phyloP scores from a whole-genome alignment of 1,284 basidiomycete species.

The Marasmius sp. region DNA sequence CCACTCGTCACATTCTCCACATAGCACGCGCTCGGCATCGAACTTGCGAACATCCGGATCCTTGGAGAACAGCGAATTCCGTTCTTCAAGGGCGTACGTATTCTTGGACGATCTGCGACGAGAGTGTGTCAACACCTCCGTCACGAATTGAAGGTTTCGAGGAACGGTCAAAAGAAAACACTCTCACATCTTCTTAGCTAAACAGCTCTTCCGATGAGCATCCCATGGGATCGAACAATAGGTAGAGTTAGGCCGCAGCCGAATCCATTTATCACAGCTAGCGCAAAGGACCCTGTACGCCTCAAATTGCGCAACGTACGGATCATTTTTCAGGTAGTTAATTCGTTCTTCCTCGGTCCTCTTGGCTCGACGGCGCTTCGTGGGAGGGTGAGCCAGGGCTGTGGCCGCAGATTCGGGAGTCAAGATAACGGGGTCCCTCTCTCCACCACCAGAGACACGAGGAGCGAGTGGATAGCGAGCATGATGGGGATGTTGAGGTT shows the following conservation, averaged over 20 bases:
- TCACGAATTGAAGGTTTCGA: slow-evolving; percentile 11
- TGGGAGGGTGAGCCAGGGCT: slow-evolving; percentile 41
- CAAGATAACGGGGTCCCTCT: slow-evolving; percentile 35
- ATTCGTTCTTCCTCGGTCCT: slow-evolving; percentile 78
- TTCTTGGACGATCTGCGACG: slow-evolving; percentile 46
- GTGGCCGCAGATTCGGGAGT: slow-evolving; percentile 41
- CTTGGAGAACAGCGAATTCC: slow-evolving; percentile 53
- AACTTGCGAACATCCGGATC: slow-evolving; percentile 70
- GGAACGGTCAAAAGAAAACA: background rate
- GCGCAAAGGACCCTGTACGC: slow-evolving; percentile 76
- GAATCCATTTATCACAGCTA: slow-evolving; percentile 79
- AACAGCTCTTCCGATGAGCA: slow-evolving; percentile 72
- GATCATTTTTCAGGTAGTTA: slow-evolving; percentile 67
- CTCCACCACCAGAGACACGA: background rate
- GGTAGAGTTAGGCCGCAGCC: slow-evolving; percentile 75
- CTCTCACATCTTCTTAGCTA: slow-evolving; percentile 50
- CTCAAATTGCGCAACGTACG: slow-evolving; percentile 77
- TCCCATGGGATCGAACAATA: slow-evolving; percentile 87
- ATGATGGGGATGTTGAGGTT: background rate
- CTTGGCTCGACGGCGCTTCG: slow-evolving; percentile 69
- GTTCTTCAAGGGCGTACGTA: slow-evolving; percentile 56
- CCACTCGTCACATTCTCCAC: slow-evolving; percentile 68
- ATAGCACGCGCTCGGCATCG: slow-evolving; percentile 67
- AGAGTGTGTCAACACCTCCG: background rate
- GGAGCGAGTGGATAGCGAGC: background rate